Conservation (phyloP, 2,329 filamentous ascomycete genomes). For the Parastagonospora nodorum region DNA sequence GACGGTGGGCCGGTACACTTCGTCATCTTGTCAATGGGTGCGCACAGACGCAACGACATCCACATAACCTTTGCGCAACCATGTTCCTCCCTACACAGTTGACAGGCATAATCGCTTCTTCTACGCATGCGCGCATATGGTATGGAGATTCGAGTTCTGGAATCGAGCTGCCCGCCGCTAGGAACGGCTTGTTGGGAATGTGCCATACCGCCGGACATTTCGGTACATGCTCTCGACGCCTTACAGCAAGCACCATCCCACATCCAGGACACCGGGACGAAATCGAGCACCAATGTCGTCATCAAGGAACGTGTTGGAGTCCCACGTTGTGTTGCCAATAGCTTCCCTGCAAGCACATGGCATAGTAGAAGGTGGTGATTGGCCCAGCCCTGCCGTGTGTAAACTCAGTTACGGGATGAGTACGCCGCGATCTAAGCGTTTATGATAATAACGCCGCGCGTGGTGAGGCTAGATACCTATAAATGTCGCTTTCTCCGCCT, state of each 20-base stretch:
- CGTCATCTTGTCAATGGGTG: no score
- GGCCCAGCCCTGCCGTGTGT: not conserved
- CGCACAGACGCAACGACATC: no score
- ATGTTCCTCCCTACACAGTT: not conserved
- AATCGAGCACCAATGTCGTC: not conserved
- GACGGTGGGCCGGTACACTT: no score
- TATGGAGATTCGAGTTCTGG: not conserved
- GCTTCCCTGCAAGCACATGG: no score
- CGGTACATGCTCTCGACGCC: not conserved
- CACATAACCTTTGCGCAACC: no score
- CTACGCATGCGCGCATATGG: not conserved
- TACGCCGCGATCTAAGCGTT: slow-evolving; percentile 4
- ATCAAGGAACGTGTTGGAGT: not conserved
- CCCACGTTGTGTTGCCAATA: no score
- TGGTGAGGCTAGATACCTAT: slow-evolving; percentile 5
- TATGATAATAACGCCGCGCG: not conserved
- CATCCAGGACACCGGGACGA: not conserved
- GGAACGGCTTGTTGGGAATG: not conserved
- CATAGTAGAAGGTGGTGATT: no score
- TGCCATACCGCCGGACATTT: not conserved
- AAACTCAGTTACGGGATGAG: not conserved
- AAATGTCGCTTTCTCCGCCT: slow-evolving; percentile 4
- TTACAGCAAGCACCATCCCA: not conserved
- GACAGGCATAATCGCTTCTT: not conserved
- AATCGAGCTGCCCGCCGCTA: not conserved